These are phyloP conservation scores for Colletotrichum orbiculare DNA, from an alignment of 2,329 filamentous ascomycete species.

Conservation along the genomic window DNA sequence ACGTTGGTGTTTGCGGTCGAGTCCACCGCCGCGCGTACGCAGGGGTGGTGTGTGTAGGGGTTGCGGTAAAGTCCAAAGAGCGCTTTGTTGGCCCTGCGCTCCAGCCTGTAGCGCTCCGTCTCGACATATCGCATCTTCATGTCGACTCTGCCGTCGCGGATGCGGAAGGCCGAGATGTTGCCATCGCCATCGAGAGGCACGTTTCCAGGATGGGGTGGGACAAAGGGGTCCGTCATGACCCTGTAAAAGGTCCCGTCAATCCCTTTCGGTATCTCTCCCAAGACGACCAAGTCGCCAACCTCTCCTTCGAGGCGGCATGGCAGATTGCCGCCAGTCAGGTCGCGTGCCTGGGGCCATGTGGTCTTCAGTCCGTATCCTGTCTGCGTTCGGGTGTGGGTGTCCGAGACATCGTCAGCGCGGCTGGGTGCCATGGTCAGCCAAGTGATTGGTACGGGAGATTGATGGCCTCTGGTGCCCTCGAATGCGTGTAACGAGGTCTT, in stretches of 20 bases:
- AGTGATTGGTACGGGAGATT: neutral
- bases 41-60: slow-evolving; percentile 49
- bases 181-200: slow-evolving; percentile 54
- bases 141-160: slow-evolving; percentile 46
- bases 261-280: slow-evolving; percentile 38
- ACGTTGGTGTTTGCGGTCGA: slow-evolving; percentile 63
- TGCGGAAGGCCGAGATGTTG: slow-evolving; percentile 49
- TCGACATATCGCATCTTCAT: slow-evolving; percentile 51
- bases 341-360: slow-evolving; percentile 13
- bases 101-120: slow-evolving; percentile 52
- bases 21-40: slow-evolving; percentile 46
- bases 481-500: neutral
- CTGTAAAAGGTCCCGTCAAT: slow-evolving; percentile 42
- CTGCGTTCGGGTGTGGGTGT: neutral
- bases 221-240: slow-evolving; percentile 55
- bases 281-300: slow-evolving; percentile 33
- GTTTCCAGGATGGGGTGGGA: slow-evolving; percentile 47
- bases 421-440: slow-evolving; percentile 7
- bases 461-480: no score
- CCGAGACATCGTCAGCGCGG: neutral
- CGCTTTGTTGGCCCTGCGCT: slow-evolving; percentile 48
- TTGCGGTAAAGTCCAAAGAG: slow-evolving; percentile 53
- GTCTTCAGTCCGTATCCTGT: slow-evolving; percentile 3
- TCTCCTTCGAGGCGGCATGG: slow-evolving; percentile 31
- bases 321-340: slow-evolving; percentile 9